Evolutionary conservation across 305 asterid species (phyloP).

Genomic region (Solanum aculeatissimum): DNA sequence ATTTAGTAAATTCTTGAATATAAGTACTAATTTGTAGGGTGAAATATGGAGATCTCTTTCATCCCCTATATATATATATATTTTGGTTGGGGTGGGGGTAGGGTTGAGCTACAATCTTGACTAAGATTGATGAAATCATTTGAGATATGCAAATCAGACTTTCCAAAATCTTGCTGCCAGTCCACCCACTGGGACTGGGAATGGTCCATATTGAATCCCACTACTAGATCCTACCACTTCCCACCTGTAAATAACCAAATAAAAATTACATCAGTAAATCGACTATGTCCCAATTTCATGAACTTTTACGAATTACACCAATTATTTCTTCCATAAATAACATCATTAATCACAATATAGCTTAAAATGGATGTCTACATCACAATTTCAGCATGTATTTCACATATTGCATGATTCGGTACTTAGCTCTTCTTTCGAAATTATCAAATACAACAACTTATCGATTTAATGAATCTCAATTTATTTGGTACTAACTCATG

Average conservation of each 20-base stretch:
- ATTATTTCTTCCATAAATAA: neutral
- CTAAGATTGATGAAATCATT: neutral
- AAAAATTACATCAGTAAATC: neutral
- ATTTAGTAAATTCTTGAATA: neutral
- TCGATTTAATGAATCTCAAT: too few relatives aligned
- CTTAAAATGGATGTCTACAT: neutral
- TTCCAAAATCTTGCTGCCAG: slow-evolving; percentile 9
- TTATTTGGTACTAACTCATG: too few relatives aligned
- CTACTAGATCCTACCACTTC: slow-evolving; percentile 6
- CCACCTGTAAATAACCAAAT: slow-evolving; percentile 5
- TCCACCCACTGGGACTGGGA: slow-evolving; percentile 9
- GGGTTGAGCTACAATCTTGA: neutral
- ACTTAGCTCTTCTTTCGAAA: neutral
- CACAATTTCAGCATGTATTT: neutral
- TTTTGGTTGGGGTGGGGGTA: neutral
- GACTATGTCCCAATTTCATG: neutral
- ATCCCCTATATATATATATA: neutral
- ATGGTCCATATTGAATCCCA: slow-evolving; percentile 12
- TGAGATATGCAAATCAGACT: neutral
- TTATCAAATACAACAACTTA: neutral
- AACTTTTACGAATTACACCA: neutral
- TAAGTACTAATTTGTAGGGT: neutral
- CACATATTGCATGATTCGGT: neutral
- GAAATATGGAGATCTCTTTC: neutral
- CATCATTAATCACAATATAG: too few relatives aligned